Evolutionary conservation across 2,329 filamentous ascomycete species (phyloP), one percentile per base, ranked within the genome.

Genomic region (Coniella lustricola): DNA sequence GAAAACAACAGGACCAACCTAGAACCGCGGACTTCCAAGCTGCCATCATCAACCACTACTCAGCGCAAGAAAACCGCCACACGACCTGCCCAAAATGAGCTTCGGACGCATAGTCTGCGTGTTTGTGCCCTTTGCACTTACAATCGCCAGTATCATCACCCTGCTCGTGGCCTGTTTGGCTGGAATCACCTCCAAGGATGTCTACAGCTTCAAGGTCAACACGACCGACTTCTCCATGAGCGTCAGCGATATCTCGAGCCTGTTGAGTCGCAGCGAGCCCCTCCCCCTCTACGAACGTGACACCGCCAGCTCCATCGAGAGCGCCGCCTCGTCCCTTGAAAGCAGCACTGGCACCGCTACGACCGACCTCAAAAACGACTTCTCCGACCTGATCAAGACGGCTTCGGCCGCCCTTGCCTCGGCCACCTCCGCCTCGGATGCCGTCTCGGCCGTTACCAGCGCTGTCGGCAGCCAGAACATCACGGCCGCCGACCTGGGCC

Each of bases 61-160:
- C 16, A 32, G 13, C 13, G 2, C n/a, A 12, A 25, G n/a, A n/a
- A 29, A 14, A 34, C 32, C 16, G 12, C 25, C 17, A 31, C 12
- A 10, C 17, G 40, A 22, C 14, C 29, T 21, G 14, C 35, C n/a
- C 44, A 49, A 41, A 55, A 77, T 77, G 74, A 67, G 84, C 70
- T 75, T 79, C 62, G 90, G 88, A 58, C 81, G 91, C 62, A 81
- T 91, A 60, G 73, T 87, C 65, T 96, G 90, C 70, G 93, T 97
- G 69, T 79, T 87, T 68, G 73, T 90, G 72, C 91, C 91, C 52
- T 90, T 95, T 69, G 73, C 80, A 55, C 77, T 95, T 61, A 91
- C 88, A 17, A 70, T 93, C 59, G 85, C 77, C 55, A 84, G 86
- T 51, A 74, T 96, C 60, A 70, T 93, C 59, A 85, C 85, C 57